Percentiles rank a stretch among this genome's conserved stretches.
Conservation (phyloP, 441 rosid genomes). For the Pelargonium cotyledonis region DNA sequence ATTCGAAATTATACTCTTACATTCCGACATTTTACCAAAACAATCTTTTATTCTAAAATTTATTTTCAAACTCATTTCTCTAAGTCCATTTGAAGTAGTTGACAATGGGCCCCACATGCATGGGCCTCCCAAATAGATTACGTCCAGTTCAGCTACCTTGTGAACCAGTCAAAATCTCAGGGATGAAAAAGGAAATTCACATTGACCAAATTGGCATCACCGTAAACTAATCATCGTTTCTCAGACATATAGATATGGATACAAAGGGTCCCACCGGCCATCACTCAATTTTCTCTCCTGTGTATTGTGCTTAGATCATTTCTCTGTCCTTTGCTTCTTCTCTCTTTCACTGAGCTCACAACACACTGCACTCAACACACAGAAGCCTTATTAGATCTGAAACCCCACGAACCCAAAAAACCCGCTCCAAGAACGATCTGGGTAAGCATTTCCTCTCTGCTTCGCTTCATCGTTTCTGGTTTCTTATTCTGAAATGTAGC, state of each 20-base stretch:
- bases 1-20: too few relatives aligned
- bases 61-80: too few relatives aligned
- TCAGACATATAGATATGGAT: slow-evolving; percentile 7
- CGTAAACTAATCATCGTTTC: slow-evolving; percentile 26
- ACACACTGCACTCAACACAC: slow-evolving; percentile 8
- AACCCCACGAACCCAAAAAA: slow-evolving; percentile 18
- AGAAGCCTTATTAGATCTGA: slow-evolving; percentile 40
- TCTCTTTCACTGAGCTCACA: slow-evolving; percentile 14
- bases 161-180: background rate
- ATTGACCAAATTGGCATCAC: slow-evolving; percentile 9
- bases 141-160: background rate
- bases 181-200: background rate
- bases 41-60: too few relatives aligned
- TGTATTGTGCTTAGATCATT: background rate
- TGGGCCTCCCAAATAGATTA: too few relatives aligned
- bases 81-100: too few relatives aligned
- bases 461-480: background rate
- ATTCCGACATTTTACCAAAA: too few relatives aligned
- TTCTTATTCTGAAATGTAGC: slow-evolving; percentile 6
- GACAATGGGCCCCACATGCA: too few relatives aligned
- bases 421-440: slow-evolving; percentile 23
- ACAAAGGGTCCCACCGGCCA: slow-evolving; percentile 27
- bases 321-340: slow-evolving; percentile 23
- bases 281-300: background rate
- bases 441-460: slow-evolving; percentile 27